These are phyloP conservation scores for Stephania cephalantha DNA, from an alignment of 164 flowering plant species.

Conservation along the genomic window DNA sequence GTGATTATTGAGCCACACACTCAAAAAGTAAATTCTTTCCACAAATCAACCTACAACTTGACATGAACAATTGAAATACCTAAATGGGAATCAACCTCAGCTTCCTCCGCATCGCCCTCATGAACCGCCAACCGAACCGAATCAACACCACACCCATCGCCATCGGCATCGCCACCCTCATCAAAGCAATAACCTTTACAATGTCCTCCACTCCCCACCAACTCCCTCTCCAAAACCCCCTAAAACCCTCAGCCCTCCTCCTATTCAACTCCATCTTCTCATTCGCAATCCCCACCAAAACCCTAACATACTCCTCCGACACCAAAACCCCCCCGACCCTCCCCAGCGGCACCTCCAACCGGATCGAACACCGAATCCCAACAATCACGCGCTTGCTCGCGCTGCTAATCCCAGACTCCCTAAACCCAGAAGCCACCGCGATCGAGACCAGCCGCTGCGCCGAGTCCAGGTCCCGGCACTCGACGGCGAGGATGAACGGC, in stretches of 20 bases:
- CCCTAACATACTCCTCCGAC: slow-evolving; percentile 55
- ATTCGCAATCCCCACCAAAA: slow-evolving; percentile 63
- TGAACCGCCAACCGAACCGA: slow-evolving; percentile 1
- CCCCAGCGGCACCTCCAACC: slow-evolving; percentile 85
- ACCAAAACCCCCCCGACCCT: slow-evolving; percentile 40
- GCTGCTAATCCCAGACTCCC: slow-evolving; percentile 78
- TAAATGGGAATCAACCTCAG: slow-evolving; percentile 10
- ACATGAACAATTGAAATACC: slow-evolving; percentile 18
- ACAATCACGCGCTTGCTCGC: slow-evolving; percentile 60
- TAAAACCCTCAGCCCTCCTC: slow-evolving; percentile 62
- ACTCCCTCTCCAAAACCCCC: slow-evolving; percentile 29
- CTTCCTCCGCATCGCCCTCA: slow-evolving; percentile 14
- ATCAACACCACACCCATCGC: not conserved
- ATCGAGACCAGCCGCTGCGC: slow-evolving; percentile 61
- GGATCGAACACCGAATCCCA: slow-evolving; percentile 73
- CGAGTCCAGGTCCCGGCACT: slow-evolving; percentile 47
- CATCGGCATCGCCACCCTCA: not conserved
- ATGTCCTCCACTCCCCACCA: slow-evolving; percentile 15
- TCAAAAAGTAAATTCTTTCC: not conserved
- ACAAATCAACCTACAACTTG: not conserved
- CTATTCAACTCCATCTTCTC: slow-evolving; percentile 68
- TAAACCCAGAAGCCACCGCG: slow-evolving; percentile 63
- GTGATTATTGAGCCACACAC: no score
- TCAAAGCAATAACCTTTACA: slow-evolving; percentile 3
- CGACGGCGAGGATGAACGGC: slow-evolving; percentile 80